Evolutionary conservation across 2,329 filamentous ascomycete genomes (phyloP), one percentile per base, ranked within the genome.

Genomic region (Fonsecaea pedrosoi): DNA sequence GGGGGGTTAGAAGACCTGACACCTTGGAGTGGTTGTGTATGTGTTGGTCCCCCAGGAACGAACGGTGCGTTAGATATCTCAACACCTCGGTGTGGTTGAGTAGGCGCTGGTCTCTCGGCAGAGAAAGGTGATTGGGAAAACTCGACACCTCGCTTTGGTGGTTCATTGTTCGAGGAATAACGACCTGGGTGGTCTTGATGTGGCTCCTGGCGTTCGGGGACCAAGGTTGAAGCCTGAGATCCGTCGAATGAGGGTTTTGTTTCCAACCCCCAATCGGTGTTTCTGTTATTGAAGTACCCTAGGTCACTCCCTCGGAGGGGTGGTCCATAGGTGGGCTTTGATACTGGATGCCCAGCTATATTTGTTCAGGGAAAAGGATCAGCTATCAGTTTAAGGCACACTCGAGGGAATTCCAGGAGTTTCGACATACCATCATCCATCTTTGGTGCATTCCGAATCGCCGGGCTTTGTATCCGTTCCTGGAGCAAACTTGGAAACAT

Each of bases 201-300:
- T 25, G 45, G 45, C 7, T 50, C 18, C 8, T 25, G 45, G 42
- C 42, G n/a, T 50, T 50, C 7, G 25, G 18, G 45, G 21, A 50
- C 21, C 45, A 50, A 50, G 45, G 45, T 50, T 50, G 45, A 50
- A 18, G 18, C 45, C 6, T 50, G 45, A 50, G 45, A 50, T 50
- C 45, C 45, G 2, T 25, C 18, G 18, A 50, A 50, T 9, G 45
- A 12, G 45, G 45, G 12, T 50, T 25, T 50, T 50, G 45, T 30
- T 30, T 10, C 2, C 6, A 50, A 30, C 12, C 8, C 45, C 21
- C 45, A 9, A 12, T 50, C 18, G 7, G 18, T 2, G 45, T 7
- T 25, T 50, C 45, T 4, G 45, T 9, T 10, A 25, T 50, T 12
- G 45, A 50, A 50, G 45, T 25, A 21, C 18, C 45, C 9, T 7